Evolutionary conservation across 202 grass and related monocot genomes (phyloP), one percentile per base, ranked within the genome.

Genomic region (Alloteropsis angusta): DNA sequence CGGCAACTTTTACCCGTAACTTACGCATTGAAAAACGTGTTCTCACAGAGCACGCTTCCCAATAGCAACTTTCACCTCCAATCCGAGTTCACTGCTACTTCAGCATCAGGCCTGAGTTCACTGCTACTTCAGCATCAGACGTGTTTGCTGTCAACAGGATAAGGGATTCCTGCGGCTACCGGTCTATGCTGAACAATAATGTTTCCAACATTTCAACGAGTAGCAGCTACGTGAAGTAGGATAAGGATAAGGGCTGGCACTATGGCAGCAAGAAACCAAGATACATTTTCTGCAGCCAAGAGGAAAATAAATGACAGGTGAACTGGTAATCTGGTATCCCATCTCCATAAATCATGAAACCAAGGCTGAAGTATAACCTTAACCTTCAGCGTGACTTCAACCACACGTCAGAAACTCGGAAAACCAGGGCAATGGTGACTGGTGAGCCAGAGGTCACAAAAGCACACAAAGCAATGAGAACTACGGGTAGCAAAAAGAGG

Each of bases 251-350:
- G 28, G 28, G 3, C 3, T 1, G 28, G 28, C 28, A 30, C 28
- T 30, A 30, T 30, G 28, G 28, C 28, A 75, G 26, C 23, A 64
- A 77, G 70, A 76, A 83, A 76, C 23, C 47, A 70, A 42, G 12
- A 44, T 5, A 38, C 47, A 9, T 19, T 72, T 66, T 50, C 18
- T 19, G 21, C 21, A 21, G 38, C 22, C 0, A 30, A 30, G 8
- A 70, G 12, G 39, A 32, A 43, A 68, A 68, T 18, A 16, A 69
- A 38, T 70, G 37, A 15, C 19, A 48, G 21, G 16, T 9, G 35
- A 74, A 64, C 85, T 63, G 53, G 66, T 49, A 76, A n/a, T n/a
- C n/a, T 57, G 39, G 55, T 62, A 73, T 72, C 63, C 85, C 84
- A 77, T 42, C 36, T 80, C 26, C 8, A 18, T 0, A 15, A 34